Conservation (phyloP, 2,329 filamentous ascomycete genomes). For the Ophiocordyceps robertsii region DNA sequence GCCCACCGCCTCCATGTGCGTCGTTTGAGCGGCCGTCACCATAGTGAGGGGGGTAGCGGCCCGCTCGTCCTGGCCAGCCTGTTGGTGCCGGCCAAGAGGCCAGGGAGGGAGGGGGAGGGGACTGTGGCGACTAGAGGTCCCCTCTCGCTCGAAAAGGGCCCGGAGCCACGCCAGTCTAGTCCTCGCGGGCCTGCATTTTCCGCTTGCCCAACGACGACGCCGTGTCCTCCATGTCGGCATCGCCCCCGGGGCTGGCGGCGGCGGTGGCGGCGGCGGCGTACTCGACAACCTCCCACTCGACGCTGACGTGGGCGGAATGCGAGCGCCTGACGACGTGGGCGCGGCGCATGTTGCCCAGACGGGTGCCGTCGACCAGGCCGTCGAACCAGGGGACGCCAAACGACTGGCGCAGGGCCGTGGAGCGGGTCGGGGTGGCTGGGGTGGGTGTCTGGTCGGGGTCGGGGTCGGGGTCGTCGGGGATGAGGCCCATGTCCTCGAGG, state of each 20-base stretch:
- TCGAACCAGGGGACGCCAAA: slow-evolving; percentile 82
- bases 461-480: slow-evolving; percentile 34
- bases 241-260: slow-evolving; percentile 14
- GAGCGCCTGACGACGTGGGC: slow-evolving; percentile 40
- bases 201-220: slow-evolving; percentile 33
- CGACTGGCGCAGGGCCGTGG: slow-evolving; percentile 31
- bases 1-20: too few relatives aligned
- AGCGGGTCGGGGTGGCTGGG: slow-evolving; percentile 7
- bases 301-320: slow-evolving; percentile 47
- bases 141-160: background rate
- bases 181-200: slow-evolving; percentile 33
- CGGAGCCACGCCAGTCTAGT: slow-evolving; percentile 2
- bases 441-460: slow-evolving; percentile 8
- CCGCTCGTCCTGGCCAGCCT: too few relatives aligned
- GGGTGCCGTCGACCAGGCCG: slow-evolving; percentile 62
- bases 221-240: slow-evolving; percentile 19
- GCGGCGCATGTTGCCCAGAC: slow-evolving; percentile 53
- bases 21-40: too few relatives aligned
- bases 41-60: too few relatives aligned
- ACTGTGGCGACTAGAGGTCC: too few relatives aligned
- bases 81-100: too few relatives aligned
- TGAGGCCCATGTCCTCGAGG: slow-evolving; percentile 62
- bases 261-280: slow-evolving; percentile 50
- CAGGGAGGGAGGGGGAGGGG: too few relatives aligned
- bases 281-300: slow-evolving; percentile 80